Evolutionary conservation across 1,139 yeast genomes (phyloP).

Genomic region (Yamadazyma aaseri): DNA sequence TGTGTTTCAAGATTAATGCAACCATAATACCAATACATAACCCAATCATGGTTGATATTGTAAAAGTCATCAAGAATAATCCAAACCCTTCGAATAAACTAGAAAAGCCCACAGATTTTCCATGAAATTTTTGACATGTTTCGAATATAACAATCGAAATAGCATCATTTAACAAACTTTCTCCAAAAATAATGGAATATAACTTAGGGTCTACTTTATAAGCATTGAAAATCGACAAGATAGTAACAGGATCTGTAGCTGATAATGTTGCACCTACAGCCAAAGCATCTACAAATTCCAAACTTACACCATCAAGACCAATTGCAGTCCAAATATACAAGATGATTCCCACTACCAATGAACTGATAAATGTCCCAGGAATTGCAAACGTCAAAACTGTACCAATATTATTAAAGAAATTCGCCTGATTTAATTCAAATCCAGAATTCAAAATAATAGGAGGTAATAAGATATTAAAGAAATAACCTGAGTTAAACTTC

Average conservation of each 20-base stretch:
- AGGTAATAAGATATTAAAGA: conserved; percentile 90
- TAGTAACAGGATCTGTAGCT: conserved; percentile 98
- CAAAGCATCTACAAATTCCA: conserved; percentile 93
- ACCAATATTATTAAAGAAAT: conserved; percentile 89
- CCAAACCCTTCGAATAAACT: conserved; percentile 93
- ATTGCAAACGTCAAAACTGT: conserved; percentile 93
- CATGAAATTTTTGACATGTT: conserved; percentile 95
- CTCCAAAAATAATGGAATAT: conserved; percentile 96
- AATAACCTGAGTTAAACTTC: conserved; percentile 90
- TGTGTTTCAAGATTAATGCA: conserved; percentile 86
- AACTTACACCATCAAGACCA: conserved; percentile 83
- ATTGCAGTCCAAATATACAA: conserved; percentile 86
- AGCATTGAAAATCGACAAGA: conserved; percentile 92
- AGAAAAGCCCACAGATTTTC: conserved; percentile 69
- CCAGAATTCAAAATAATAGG: conserved; percentile 97
- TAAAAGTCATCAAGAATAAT: conserved; percentile 87
- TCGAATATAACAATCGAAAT: conserved; percentile 99
- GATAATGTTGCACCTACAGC: conserved; percentile 97
- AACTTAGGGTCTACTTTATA: conserved; percentile 97
- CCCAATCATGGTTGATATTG: conserved; percentile 91
- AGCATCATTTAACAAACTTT: conserved; percentile 92
- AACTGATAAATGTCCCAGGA: conserved; percentile 92
- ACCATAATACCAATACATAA: conserved; percentile 82
- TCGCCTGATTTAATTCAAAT: conserved; percentile 92
- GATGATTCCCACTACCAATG: conserved; percentile 83